Base-by-base conservation (phyloP, 2,329 filamentous ascomycete species). In the Aspergillus ruber region DNA sequence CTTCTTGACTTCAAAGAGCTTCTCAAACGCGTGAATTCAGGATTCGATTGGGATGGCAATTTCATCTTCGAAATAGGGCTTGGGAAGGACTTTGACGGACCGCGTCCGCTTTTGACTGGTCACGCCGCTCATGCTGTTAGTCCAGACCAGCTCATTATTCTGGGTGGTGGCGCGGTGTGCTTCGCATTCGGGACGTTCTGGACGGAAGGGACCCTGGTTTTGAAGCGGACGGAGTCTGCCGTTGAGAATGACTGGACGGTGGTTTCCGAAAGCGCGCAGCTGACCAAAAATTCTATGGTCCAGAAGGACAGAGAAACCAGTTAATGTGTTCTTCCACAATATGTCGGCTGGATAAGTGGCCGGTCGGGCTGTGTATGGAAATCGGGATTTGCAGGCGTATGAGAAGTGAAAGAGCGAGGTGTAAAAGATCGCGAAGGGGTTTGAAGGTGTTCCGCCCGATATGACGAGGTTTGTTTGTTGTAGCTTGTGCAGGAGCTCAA, bases 131-230 rank as follows among this genome's bases (percentile, higher is more conserved):
- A 78, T 12, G 61, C 70, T 23, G 68, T 77, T 1, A 69, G 70
- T 23, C 58, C 71, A 38, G 69, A 74, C 25, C 68, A 77, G 15
- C 58, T 90, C 3, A 59, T 88, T 8, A 70, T 94, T 6, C 66
- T 86, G 42, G 89, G 89, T 1, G 90, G 90, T 13, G 90, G 89
- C 33, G 88, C 86, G 13, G 88, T 89, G 0, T 95, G 89, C 64
- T 95, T 95, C 71, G 90, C 88, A 0, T 95, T 95, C 77, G 90
- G 90, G 1, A 87, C 86, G 6, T 90, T 81, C 59, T 94, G 88
- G 87, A 90, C 90, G 44, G 74, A 76, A 27, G 81, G 81, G 1
- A 72, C 76, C 10, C 84, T 71, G 70, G 63, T 68, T 2, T 57
- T 82, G 54, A 65, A 65, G 61, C 63, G 56, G 23, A 49, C 48